Percentiles rank a stretch among this genome's conserved stretches.
Conservation (phyloP, 768 basidiomycete genomes). For the Tricholoma furcatifolium region DNA sequence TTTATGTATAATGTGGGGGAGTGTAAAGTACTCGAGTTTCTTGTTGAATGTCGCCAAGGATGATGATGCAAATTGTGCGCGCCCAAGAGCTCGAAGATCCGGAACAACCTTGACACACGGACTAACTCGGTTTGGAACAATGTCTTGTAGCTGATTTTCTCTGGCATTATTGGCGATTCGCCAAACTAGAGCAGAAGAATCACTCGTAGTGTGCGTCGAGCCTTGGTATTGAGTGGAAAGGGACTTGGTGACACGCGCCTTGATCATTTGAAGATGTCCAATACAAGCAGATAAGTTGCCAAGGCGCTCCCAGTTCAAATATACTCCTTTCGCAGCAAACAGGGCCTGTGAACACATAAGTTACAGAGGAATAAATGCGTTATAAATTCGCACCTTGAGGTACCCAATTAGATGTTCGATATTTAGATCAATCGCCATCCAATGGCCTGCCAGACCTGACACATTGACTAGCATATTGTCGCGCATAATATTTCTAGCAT, state of each 20-base stretch:
- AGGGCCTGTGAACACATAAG: too few relatives aligned
- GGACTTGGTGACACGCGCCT: conserved; percentile 27
- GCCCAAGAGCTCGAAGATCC: conserved; percentile 16
- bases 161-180: conserved; percentile 22
- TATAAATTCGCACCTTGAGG: conserved; percentile 32
- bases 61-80: conserved; percentile 20
- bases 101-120: conserved; percentile 11
- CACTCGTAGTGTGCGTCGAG: background rate
- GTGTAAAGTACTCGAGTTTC: too few relatives aligned
- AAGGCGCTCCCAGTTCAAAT: conserved; percentile 28
- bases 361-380: too few relatives aligned
- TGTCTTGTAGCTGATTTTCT: conserved; percentile 15
- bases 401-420: conserved; percentile 35
- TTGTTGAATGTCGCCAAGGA: conserved; percentile 32
- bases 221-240: too few relatives aligned
- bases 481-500: too few relatives aligned
- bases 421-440: conserved; percentile 34
- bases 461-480: conserved; percentile 33
- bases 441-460: conserved; percentile 28
- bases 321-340: conserved; percentile 29
- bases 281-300: conserved; percentile 29
- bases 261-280: conserved; percentile 23
- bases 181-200: conserved; percentile 19
- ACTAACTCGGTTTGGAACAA: background rate
- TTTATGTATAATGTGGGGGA: too few relatives aligned